Base-by-base conservation (phyloP, 352 stramenopile genomes). In the Pseudoperonospora humuli region DNA sequence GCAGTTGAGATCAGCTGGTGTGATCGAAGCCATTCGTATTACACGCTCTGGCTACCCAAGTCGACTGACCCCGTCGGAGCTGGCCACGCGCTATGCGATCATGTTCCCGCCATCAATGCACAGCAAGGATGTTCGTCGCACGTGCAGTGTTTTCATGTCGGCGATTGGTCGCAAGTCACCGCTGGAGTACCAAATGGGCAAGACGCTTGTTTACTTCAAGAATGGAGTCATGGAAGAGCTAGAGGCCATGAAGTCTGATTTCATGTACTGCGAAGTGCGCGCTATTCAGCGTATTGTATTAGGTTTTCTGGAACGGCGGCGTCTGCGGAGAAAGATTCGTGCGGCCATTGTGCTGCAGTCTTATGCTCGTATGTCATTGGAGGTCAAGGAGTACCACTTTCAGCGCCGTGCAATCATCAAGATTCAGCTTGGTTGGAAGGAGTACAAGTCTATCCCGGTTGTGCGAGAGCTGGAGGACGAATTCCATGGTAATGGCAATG, bases 151-250 rank as follows among this genome's bases (percentile, higher is more conserved):
- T 17, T 90, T 94, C 52, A 90, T 94, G 80, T 60, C 54, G 10
- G 76, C 76, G 10, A 91, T 92, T 29, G 83, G 81, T 15, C 77
- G 80, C 15, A 85, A 89, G 59, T 75, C 79, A 8, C 82, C 82
- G 5, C 52, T 94, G 13, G 83, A 94, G 55, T 94, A 87, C 35
- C 83, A 94, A 44, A 93, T 94, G 73, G 83, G 83, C 26, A 97
- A 97, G 55, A 97, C 86, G n/a, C 75, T 94, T 13, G 80, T 97
- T 14, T 98, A 97, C 74, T 98, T 98, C 67, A 94, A 95, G 64
- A 88, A 91, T 37, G 93, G 93, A 39, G 89, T 96, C 20, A 86
- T 97, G 64, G 94, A 98, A 63, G 75, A 87, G 50, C 72, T 98
- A 11, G 94, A 98, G 63, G 82, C 79, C 13, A 91, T 94, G 79